These are phyloP conservation scores for Exophiala viscosa DNA, from an alignment of 2,329 filamentous ascomycete species.

Conservation along the genomic window DNA sequence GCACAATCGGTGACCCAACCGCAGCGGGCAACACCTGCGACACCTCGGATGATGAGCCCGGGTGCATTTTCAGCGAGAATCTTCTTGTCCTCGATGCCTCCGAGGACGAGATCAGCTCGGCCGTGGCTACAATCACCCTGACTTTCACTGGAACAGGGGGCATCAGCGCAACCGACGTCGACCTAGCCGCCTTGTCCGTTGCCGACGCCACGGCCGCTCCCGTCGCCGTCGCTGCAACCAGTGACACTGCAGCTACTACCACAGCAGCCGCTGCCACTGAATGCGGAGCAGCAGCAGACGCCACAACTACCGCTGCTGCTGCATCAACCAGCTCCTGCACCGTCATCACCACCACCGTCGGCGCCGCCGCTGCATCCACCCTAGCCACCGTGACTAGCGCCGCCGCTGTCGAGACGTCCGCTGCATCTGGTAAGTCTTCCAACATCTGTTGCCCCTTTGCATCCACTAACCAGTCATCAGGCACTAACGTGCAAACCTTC, in stretches of 20 bases:
- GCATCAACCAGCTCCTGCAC: slow-evolving; percentile 6
- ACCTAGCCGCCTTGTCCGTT: slow-evolving; percentile 2
- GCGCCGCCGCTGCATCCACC: background rate
- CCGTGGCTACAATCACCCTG: slow-evolving; percentile 38
- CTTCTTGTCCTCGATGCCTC: slow-evolving; percentile 54
- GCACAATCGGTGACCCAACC: slow-evolving; percentile 50
- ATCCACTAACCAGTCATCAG: background rate
- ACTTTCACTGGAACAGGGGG: slow-evolving; percentile 10
- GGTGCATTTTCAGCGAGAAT: slow-evolving; percentile 54
- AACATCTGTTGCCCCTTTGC: background rate
- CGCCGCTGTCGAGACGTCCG: background rate
- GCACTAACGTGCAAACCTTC: slow-evolving; percentile 33
- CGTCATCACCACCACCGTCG: slow-evolving; percentile 11
- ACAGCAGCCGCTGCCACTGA: background rate
- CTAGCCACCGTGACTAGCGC: background rate
- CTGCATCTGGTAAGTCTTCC: slow-evolving; percentile 1
- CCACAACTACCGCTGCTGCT: background rate
- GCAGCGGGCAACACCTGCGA: slow-evolving; percentile 53
- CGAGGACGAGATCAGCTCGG: slow-evolving; percentile 50
- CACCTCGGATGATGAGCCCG: slow-evolving; percentile 44
- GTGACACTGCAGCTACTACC: no score
- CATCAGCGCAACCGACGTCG: slow-evolving; percentile 12
- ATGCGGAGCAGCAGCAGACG: background rate
- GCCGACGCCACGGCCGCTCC: slow-evolving; percentile 1
- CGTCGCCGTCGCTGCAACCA: background rate